Conservation (phyloP, 2,329 filamentous ascomycete genomes). For the Stemphylium vesicarium region DNA sequence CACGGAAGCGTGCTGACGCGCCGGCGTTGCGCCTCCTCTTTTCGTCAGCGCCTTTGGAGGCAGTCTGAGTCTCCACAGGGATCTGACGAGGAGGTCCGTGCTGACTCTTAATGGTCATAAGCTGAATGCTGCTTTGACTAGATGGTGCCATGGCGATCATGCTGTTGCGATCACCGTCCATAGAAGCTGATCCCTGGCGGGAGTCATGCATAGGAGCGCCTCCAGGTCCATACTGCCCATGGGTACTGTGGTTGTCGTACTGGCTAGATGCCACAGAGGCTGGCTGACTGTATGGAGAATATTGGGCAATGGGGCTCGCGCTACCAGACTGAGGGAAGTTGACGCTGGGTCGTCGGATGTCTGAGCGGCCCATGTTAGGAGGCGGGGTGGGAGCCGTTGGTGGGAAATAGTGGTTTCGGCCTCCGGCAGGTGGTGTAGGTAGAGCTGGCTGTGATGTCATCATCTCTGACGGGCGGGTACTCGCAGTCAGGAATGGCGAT, state of each 20-base stretch:
- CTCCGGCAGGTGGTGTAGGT: slow-evolving; percentile 54
- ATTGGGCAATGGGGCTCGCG: slow-evolving; percentile 56
- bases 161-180: slow-evolving; percentile 43
- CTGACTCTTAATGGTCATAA: slow-evolving; percentile 61
- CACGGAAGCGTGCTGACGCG: slow-evolving; percentile 81
- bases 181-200: slow-evolving; percentile 42
- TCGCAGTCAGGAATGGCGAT: slow-evolving; percentile 55
- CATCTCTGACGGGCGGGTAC: slow-evolving; percentile 52
- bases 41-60: slow-evolving; percentile 81
- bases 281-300: slow-evolving; percentile 47
- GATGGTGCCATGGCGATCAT: slow-evolving; percentile 56
- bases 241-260: slow-evolving; percentile 44
- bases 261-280: slow-evolving; percentile 43
- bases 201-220: slow-evolving; percentile 31
- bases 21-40: slow-evolving; percentile 85
- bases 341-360: slow-evolving; percentile 37
- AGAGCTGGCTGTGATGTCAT: slow-evolving; percentile 55
- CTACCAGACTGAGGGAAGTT: slow-evolving; percentile 52
- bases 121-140: slow-evolving; percentile 57
- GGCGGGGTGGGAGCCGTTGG: slow-evolving; percentile 45
- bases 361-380: slow-evolving; percentile 29
- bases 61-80: slow-evolving; percentile 79
- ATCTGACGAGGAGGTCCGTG: slow-evolving; percentile 62
- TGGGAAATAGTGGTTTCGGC: slow-evolving; percentile 44
- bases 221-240: slow-evolving; percentile 27